These are phyloP conservation scores for Harrya chromipes DNA, from an alignment of 768 basidiomycete genomes.

Conservation along the genomic window DNA sequence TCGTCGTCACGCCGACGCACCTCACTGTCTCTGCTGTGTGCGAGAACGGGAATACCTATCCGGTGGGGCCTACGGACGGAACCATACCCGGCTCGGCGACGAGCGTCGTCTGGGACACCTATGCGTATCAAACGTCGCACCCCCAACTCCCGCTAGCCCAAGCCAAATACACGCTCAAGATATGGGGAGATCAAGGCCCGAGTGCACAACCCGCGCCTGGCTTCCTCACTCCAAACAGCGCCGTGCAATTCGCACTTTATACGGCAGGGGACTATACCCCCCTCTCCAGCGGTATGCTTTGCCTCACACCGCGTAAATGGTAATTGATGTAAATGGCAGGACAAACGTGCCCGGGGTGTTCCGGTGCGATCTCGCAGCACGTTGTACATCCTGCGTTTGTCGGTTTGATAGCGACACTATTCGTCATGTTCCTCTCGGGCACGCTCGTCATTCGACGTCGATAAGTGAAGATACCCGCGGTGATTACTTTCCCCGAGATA, in stretches of 20 bases:
- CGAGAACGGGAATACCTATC: slow-evolving; percentile 64
- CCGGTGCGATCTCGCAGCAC: slow-evolving; percentile 18
- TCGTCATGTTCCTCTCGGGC: slow-evolving; percentile 21
- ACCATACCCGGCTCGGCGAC: slow-evolving; percentile 50
- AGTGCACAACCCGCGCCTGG: slow-evolving; percentile 46
- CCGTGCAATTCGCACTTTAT: slow-evolving; percentile 57
- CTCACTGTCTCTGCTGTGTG: slow-evolving; percentile 62
- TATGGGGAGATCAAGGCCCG: slow-evolving; percentile 57
- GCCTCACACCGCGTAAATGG: not conserved
- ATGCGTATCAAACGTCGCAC: slow-evolving; percentile 45
- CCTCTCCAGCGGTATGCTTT: slow-evolving; percentile 35
- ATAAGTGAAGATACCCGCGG: too few relatives aligned
- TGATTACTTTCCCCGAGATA: too few relatives aligned
- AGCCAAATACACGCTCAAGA: slow-evolving; percentile 55
- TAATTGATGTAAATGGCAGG: slow-evolving; percentile 2
- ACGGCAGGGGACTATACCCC: slow-evolving; percentile 49
- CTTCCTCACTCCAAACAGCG: slow-evolving; percentile 47
- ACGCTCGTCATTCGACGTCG: slow-evolving; percentile 6
- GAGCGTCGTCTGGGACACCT: slow-evolving; percentile 56
- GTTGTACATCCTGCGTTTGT: slow-evolving; percentile 10
- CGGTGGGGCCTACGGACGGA: slow-evolving; percentile 54
- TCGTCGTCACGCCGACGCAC: slow-evolving; percentile 60
- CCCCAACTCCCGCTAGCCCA: slow-evolving; percentile 52
- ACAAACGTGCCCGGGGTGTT: slow-evolving; percentile 19
- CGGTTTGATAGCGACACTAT: slow-evolving; percentile 16